Base-by-base conservation (phyloP, 192 early-diverging fungal genomes). In the Helicostylum pulchrum region DNA sequence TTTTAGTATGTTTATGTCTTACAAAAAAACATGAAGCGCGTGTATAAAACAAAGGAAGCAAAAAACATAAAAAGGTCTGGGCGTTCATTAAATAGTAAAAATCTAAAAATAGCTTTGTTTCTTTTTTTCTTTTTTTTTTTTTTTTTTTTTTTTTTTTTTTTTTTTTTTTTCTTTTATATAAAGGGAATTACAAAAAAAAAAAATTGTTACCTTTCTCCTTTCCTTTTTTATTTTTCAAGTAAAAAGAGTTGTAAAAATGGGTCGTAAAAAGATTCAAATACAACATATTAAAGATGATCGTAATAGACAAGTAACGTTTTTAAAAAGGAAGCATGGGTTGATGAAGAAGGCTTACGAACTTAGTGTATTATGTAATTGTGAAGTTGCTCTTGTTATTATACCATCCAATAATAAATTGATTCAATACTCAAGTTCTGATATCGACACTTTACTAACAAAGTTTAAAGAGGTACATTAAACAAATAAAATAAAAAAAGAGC, bases 291-390 rank as follows among this genome's bases (percentile, higher is more conserved):
- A 80, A 70, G 91, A 96, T 70, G 92, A 96, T 70, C 83, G 94
- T 55, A 94, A 93, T 82, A 81, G 93, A 50, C 93, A 94, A 80
- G 93, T 96, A 81, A 64, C 94, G 2, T 95, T 97, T 75, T 80
- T 90, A 46, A 96, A 97, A 77, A 83, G 94, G 61, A 94, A 94
- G 77, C 85, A 86, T 42, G 94, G 94, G 1, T 78, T 97, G 54
- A 89, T 96, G 83, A 97, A 97, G 73, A 97, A 97, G 77, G 94
- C 95, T 0, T 92, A 93, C 77, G 95, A 97, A 71, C 88, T 97
- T 31, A 88, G 86, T 55, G 91, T 96, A 4, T 82, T 97, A 17
- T 97, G 95, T 79, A 90, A 90, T 68, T 93, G 92, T 79, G 92
- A 97, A 72, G 91, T 96, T 30, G 93, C 89, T 5, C 82, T 97